Evolutionary conservation across 805 yeast genomes (phyloP).

Genomic region (Cephaloascus fragrans): DNA sequence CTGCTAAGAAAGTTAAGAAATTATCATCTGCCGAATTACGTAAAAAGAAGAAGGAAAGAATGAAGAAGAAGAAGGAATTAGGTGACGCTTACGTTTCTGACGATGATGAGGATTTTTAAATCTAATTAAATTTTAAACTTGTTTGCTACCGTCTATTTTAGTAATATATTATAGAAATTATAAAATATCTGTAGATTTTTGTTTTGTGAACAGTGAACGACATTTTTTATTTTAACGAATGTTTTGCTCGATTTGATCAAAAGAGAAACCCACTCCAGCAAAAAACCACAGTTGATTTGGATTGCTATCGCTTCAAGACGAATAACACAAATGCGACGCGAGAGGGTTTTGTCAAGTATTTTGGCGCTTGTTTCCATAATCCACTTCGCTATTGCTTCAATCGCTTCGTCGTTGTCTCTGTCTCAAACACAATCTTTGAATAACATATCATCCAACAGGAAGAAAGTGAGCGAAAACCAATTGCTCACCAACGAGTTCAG

Average conservation of each 20-base stretch:
- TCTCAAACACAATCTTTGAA: no score
- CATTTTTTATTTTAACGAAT: slow-evolving; percentile 2
- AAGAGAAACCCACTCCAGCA: slow-evolving; percentile 1
- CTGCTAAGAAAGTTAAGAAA: slow-evolving; percentile 94
- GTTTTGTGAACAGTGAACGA: no score
- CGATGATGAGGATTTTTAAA: slow-evolving; percentile 82
- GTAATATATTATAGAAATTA: slow-evolving; percentile 1
- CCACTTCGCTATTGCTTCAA: no score
- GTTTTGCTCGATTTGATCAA: not conserved
- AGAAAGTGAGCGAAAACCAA: no score
- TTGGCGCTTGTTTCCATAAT: no score
- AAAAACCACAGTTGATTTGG: no score
- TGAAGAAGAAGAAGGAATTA: slow-evolving; percentile 99
- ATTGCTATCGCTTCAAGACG: no score
- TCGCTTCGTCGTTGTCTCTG: no score
- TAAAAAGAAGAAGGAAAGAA: slow-evolving; percentile 99
- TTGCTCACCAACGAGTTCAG: not conserved
- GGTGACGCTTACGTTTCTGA: slow-evolving; percentile 97
- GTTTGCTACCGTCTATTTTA: slow-evolving; percentile 1
- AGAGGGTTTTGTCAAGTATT: no score
- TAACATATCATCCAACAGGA: no score
- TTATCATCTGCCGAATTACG: slow-evolving; percentile 98
- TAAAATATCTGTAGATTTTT: slow-evolving; percentile 2
- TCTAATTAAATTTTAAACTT: not conserved
- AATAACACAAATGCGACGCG: no score